These are phyloP conservation scores for Alternaria brassicae DNA, from an alignment of 2,329 filamentous ascomycete species.

Conservation along the genomic window DNA sequence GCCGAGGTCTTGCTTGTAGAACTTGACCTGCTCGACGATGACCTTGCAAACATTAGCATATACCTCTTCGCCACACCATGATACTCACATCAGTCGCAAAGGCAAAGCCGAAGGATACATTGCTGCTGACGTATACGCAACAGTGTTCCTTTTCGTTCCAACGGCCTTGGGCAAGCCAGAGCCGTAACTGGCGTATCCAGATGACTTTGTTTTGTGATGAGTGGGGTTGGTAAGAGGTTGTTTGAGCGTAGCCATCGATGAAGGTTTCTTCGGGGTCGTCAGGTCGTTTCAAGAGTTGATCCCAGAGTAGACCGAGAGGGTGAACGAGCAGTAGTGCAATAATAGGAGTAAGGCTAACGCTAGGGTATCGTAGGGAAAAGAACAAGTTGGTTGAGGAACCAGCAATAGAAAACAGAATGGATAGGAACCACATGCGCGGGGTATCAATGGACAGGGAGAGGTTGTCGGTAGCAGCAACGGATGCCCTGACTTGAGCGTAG, in stretches of 20 bases:
- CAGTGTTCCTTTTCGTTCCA: conserved; percentile 93
- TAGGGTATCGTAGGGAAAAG: conserved; percentile 89
- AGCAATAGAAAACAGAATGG: conserved; percentile 79
- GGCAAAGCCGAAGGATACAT: conserved; percentile 87
- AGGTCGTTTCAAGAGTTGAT: conserved; percentile 69
- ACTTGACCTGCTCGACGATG: conserved; percentile 87
- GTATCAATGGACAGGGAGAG: conserved; percentile 82
- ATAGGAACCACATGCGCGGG: conserved; percentile 84
- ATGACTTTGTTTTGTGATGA: conserved; percentile 11
- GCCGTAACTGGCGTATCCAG: conserved; percentile 59
- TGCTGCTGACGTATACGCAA: conserved; percentile 88
- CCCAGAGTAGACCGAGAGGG: conserved; percentile 82
- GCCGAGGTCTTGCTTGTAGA: conserved; percentile 81
- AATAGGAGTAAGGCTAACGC: conserved; percentile 86
- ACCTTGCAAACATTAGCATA: conserved; percentile 55
- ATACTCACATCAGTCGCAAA: conserved; percentile 77
- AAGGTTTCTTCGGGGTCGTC: conserved; percentile 64
- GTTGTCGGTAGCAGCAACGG: conserved; percentile 78
- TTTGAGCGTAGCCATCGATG: conserved; percentile 61
- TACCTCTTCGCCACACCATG: background rate
- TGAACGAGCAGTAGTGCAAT: conserved; percentile 86
- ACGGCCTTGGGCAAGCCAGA: conserved; percentile 79
- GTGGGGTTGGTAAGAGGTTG: conserved; percentile 19
- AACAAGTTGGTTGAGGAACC: conserved; percentile 87
- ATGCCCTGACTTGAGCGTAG: conserved; percentile 80